A percentile compares a stretch with the other conserved stretches of the same genome.
These are phyloP conservation scores for Cladosporium sphaerospermum DNA, from an alignment of 2,329 filamentous ascomycete species.

Conservation along the genomic window DNA sequence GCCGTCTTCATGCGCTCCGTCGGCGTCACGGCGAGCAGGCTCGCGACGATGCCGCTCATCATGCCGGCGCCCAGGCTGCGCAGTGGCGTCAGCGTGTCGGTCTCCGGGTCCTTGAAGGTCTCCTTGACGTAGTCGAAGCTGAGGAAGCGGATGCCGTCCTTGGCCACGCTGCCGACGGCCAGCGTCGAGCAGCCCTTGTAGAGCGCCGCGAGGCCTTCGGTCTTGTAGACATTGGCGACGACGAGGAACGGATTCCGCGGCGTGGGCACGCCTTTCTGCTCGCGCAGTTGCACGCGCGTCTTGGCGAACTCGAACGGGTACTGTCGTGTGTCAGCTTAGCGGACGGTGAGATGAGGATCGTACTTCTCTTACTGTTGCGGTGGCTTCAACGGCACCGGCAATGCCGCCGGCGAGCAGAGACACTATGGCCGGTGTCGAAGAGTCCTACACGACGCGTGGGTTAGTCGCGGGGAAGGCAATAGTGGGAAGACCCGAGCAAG, in stretches of 20 bases:
- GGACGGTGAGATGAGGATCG: background rate
- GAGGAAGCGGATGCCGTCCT: constrained; percentile 61
- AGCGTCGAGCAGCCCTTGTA: constrained; percentile 60
- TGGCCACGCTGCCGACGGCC: constrained; percentile 55
- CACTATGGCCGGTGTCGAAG: constrained; percentile 28
- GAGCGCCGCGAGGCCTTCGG: constrained; percentile 52
- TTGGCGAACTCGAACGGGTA: constrained; percentile 66
- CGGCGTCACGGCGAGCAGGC: constrained; percentile 59
- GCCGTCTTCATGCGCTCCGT: constrained; percentile 65
- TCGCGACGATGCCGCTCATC: constrained; percentile 56
- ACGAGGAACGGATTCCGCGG: constrained; percentile 54
- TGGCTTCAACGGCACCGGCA: constrained; percentile 31
- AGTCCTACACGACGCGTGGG: constrained; percentile 9
- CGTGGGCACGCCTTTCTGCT: constrained; percentile 37
- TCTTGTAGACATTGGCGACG: constrained; percentile 48
- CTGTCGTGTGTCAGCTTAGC: constrained; percentile 11
- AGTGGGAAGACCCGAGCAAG: background rate
- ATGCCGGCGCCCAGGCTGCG: constrained; percentile 59
- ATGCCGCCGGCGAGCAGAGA: constrained; percentile 31
- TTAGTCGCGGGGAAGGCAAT: background rate
- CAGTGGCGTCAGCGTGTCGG: constrained; percentile 50
- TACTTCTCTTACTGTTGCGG: constrained; percentile 22
- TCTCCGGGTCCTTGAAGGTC: constrained; percentile 48
- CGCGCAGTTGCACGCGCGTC: constrained; percentile 54
- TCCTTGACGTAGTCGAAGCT: constrained; percentile 61